Percentiles rank a stretch among this genome's conserved stretches.
phyloP scores from a whole-genome alignment of 805 yeast species.

The Zygosaccharomyces rouxii region DNA sequence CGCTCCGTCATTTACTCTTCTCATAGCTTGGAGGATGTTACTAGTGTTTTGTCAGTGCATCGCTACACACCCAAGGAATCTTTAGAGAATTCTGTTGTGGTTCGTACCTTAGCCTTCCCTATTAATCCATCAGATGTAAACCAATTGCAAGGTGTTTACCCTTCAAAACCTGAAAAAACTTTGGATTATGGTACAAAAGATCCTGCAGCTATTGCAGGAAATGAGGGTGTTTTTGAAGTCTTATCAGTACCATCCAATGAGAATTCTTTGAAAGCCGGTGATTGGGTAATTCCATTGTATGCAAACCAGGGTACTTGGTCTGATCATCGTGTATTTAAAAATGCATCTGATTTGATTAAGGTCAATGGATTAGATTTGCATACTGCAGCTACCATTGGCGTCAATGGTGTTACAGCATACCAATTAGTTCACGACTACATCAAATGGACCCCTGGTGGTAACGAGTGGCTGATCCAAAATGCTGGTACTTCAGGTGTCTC shows the following conservation, averaged over 20 bases:
- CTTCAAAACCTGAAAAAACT: conserved; percentile 59
- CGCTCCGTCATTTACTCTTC: conserved; percentile 32
- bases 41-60: conserved; percentile 28
- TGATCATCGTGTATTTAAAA: conserved; percentile 63
- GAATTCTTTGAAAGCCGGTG: conserved; percentile 53
- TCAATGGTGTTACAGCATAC: conserved; percentile 90
- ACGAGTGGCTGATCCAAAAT: conserved; percentile 90
- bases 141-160: conserved; percentile 82
- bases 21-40: conserved; percentile 30
- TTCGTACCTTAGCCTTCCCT: conserved; percentile 74
- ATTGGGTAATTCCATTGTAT: conserved; percentile 77
- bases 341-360: conserved; percentile 49
- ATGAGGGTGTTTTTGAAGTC: conserved; percentile 89
- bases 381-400: conserved; percentile 85
- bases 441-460: conserved; percentile 27
- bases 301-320: conserved; percentile 91
- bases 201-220: conserved; percentile 84
- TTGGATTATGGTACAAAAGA: conserved; percentile 51
- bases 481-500: conserved; percentile 97
- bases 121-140: conserved; percentile 87
- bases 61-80: conserved; percentile 29
- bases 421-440: conserved; percentile 73
- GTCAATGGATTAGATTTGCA: conserved; percentile 47
- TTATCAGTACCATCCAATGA: conserved; percentile 59
- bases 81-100: conserved; percentile 38